Percentiles rank a stretch among this genome's conserved stretches.
phyloP scores from a whole-genome alignment of 169 alveolate species.

The Eimeria necatrix region DNA sequence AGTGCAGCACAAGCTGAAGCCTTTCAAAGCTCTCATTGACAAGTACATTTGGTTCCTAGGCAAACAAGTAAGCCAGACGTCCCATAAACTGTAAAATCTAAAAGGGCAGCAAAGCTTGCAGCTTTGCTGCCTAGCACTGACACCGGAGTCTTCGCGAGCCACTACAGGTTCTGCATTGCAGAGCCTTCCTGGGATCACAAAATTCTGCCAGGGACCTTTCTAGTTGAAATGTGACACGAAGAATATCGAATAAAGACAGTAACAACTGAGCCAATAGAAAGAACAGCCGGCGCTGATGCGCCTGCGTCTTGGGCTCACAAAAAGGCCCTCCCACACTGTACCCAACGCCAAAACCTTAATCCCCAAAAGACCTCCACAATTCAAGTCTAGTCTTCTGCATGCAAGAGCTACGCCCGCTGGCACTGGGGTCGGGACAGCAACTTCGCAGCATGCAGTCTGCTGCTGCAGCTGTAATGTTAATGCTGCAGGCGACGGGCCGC shows the following conservation, averaged over 20 bases:
- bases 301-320: too few relatives aligned
- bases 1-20: slow-evolving; percentile 61
- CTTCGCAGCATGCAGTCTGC: neutral
- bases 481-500: slow-evolving; percentile 62
- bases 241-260: too few relatives aligned
- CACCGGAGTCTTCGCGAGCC: too few relatives aligned
- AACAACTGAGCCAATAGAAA: too few relatives aligned
- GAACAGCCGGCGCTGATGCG: too few relatives aligned
- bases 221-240: too few relatives aligned
- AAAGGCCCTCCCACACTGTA: too few relatives aligned
- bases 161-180: neutral
- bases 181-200: neutral
- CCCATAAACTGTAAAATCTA: neutral
- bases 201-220: too few relatives aligned
- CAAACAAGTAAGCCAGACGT: slow-evolving; percentile 58
- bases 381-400: neutral
- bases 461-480: slow-evolving; percentile 3
- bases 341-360: neutral
- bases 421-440: neutral
- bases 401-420: neutral
- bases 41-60: slow-evolving; percentile 79
- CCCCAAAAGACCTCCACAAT: neutral
- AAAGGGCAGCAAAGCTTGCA: neutral
- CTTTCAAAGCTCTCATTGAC: slow-evolving; percentile 71
- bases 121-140: neutral